Conservation (phyloP, 805 yeast species). For the Candida arabinofermentans region DNA sequence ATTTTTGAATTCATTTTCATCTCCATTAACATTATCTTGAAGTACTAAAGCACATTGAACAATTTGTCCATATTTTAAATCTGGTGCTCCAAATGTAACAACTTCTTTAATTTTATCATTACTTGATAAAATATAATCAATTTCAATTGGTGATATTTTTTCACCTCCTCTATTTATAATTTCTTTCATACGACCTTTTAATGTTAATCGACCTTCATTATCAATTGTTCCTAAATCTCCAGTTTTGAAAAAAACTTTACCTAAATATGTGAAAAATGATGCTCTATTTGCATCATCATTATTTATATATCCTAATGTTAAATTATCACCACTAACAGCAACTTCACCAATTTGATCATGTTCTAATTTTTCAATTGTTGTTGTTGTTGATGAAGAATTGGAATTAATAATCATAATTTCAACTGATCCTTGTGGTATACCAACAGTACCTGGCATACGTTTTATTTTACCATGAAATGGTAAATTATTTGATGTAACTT, state of each 20-base stretch:
- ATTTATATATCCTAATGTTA: conserved; percentile 68
- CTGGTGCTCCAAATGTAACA: conserved; percentile 65
- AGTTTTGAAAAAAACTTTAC: conserved; percentile 48
- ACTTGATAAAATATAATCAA: conserved; percentile 57
- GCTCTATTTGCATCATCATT: conserved; percentile 68
- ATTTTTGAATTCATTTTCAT: conserved; percentile 41
- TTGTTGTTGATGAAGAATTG: no score
- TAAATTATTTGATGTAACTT: conserved; percentile 67
- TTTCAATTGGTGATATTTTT: conserved; percentile 69
- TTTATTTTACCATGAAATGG: conserved; percentile 48
- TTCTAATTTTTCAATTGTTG: conserved; percentile 37
- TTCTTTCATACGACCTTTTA: conserved; percentile 72
- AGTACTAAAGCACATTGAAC: conserved; percentile 69
- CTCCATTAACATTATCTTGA: conserved; percentile 35
- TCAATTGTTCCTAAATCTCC: conserved; percentile 74
- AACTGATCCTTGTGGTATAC: conserved; percentile 61
- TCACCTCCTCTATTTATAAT: conserved; percentile 76
- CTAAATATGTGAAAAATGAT: conserved; percentile 31
- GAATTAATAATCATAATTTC: conserved; percentile 58
- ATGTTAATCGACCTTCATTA: conserved; percentile 50
- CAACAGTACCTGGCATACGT: conserved; percentile 66
- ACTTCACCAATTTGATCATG: conserved; percentile 66
- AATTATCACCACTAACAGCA: conserved; percentile 61
- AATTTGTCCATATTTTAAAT: conserved; percentile 64
- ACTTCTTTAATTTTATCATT: conserved; percentile 66